Percentiles rank a stretch among this genome's conserved stretches.
phyloP scores from a whole-genome alignment of 495 filamentous ascomycete species.

The Neurospora intermedia region DNA sequence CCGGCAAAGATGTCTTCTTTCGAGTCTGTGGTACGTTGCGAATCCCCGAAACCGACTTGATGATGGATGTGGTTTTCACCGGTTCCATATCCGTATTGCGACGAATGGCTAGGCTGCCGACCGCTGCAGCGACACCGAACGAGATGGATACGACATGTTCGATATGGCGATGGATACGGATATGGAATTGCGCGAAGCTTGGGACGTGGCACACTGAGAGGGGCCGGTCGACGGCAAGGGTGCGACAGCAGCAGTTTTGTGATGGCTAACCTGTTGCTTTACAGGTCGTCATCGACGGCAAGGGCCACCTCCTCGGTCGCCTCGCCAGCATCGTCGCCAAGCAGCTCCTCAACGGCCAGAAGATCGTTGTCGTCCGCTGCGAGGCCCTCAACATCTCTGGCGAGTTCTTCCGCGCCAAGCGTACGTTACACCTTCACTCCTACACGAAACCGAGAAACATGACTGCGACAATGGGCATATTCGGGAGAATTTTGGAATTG shows the following conservation, averaged over 20 bases:
- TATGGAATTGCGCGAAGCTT: neutral
- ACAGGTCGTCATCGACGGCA: slow-evolving; percentile 97
- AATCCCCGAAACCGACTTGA: neutral
- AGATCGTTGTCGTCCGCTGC: slow-evolving; percentile 98
- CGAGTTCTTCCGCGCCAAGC: slow-evolving; percentile 99
- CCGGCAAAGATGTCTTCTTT: slow-evolving; percentile 89
- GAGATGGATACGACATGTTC: neutral
- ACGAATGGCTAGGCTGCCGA: neutral
- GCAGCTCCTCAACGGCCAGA: slow-evolving; percentile 98
- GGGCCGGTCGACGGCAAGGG: neutral
- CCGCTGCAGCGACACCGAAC: neutral
- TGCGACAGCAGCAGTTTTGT: neutral
- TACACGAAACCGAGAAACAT: slow-evolving; percentile 2
- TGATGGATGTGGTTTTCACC: neutral
- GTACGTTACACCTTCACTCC: slow-evolving; percentile 53
- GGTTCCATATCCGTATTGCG: neutral
- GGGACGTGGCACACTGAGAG: neutral
- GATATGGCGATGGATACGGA: neutral
- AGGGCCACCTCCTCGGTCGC: slow-evolving; percentile 98
- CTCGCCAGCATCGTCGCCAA: slow-evolving; percentile 98
- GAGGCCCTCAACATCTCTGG: slow-evolving; percentile 99
- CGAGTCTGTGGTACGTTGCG: slow-evolving; percentile 82
- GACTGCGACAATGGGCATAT: slow-evolving; percentile 2
- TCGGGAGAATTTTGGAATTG: neutral
- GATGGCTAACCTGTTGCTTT: slow-evolving; percentile 19